Percentiles rank a stretch among this genome's conserved stretches.
phyloP scores from a whole-genome alignment of 495 filamentous ascomycete genomes.

The Tetracladium setigerum region DNA sequence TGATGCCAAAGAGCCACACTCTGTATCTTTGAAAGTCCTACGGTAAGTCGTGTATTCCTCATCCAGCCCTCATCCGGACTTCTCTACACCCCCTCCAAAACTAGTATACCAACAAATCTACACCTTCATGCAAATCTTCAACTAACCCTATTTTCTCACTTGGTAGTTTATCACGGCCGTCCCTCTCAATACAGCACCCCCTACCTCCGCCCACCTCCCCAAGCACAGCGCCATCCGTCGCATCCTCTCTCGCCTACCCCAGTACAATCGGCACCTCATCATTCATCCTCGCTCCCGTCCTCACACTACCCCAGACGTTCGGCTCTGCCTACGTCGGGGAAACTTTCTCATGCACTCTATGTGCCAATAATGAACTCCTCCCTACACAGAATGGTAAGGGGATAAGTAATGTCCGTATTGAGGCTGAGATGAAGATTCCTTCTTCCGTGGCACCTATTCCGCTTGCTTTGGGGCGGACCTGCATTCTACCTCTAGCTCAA shows the following conservation, averaged over 20 bases:
- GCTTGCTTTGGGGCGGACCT: slow-evolving; percentile 13
- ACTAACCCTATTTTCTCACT: slow-evolving; percentile 1
- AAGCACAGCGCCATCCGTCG: slow-evolving; percentile 4
- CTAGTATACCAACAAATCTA: not conserved
- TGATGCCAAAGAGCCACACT: slow-evolving; percentile 72
- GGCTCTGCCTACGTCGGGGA: slow-evolving; percentile 94
- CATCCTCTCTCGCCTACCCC: slow-evolving; percentile 19
- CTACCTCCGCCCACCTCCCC: slow-evolving; percentile 24
- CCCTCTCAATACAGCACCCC: slow-evolving; percentile 44
- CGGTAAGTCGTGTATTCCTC: slow-evolving; percentile 30
- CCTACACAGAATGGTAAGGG: slow-evolving; percentile 34
- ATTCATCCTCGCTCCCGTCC: slow-evolving; percentile 40
- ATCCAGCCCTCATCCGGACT: not conserved
- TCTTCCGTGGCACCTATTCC: slow-evolving; percentile 20
- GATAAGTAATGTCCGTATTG: slow-evolving; percentile 70
- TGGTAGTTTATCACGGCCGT: slow-evolving; percentile 42
- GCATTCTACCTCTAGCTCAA: not conserved
- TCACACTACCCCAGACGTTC: slow-evolving; percentile 89
- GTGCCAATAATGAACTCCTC: slow-evolving; percentile 79
- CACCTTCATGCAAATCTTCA: not conserved
- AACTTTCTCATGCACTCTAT: slow-evolving; percentile 88
- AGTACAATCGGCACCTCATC: slow-evolving; percentile 5
- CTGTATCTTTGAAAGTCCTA: slow-evolving; percentile 78
- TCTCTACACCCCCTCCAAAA: not conserved
- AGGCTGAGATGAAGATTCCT: slow-evolving; percentile 93